Evolutionary conservation across 257 asterid species (phyloP), one percentile per base, ranked within the genome.

Genomic region (Knoxia roxburghii): DNA sequence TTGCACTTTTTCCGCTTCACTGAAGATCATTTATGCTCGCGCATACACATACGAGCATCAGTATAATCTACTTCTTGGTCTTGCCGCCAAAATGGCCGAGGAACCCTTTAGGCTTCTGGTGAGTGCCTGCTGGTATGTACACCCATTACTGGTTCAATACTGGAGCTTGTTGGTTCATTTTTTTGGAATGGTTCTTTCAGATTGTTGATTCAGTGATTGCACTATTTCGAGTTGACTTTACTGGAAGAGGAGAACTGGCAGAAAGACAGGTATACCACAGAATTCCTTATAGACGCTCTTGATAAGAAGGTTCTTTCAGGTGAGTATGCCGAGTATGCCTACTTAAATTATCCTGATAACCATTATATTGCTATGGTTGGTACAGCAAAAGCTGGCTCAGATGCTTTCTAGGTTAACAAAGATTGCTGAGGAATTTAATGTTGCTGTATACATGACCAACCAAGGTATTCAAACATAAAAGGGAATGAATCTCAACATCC

Each of bases 51-150:
- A 94, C 14, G 99, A 94, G 80, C 99, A 94, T 77, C 99, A 94
- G 71, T 90, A 87, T 88, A 94, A 88, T 87, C 83, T 90, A 71
- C 99, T 94, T 73, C 90, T 94, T 64, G 95, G 96, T 56, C 87
- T 94, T 65, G 99, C 96, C 68, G 99, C 99, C 56, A 94, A 94
- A 82, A 94, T 94, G 99, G 94, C 99, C 75, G 99, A 94, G 85
- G 99, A 94, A 78, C 99, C 99, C 58, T 94, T 94, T 83, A 84
- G 91, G 70, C 95, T 94, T 68, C 76, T 94, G 96, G 99, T 94
- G 60, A 88, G 87, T 65, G 73, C 40, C 27, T 49, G 55, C 72
- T 61, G 40, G 48, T 49, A 8, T n/a, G 29, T 50, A 27, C 32
- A 40, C 41, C 20, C 54, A 60, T 55, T 35, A 65, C 56, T 33